Base-by-base conservation (phyloP, 495 filamentous ascomycete genomes). In the Jackrogersella multiformis region DNA sequence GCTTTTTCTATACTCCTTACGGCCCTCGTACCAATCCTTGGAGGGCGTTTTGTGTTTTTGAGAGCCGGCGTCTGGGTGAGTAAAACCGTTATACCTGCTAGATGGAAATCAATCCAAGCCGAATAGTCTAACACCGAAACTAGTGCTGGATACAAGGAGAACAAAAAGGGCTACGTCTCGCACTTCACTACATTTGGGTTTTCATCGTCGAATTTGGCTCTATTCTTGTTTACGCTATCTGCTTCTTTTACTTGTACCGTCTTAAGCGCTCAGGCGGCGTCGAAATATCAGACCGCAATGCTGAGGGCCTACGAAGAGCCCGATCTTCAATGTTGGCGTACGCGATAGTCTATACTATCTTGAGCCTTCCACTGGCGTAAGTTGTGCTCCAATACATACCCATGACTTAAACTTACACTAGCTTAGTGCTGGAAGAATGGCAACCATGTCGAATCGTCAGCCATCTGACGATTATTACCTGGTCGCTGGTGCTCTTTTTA, bases 111-210 rank as follows among this genome's bases (percentile, higher is more conserved):
- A 24, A 28, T 60, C 46, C 59, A 26, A 15, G 5, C 9, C 34
- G 57, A 12, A 9, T 41, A 21, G 13, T 39, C 56, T 66, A 73
- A 46, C 34, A 52, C 12, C 4, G 4, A 38, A 32, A 12, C 1
- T 57, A 86, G 86, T 88, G 86, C 70, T 87, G 86, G 86, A 82
- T 88, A 45, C 82, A 74, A 1, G 70, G 78, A 15, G 55, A 62
- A 0, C 39, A 54, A 12, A 53, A 66, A 38, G 44, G 26, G 21
- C 46, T 70, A 2, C 86, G 87, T 46, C 78, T 90, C 5, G 86
- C 80, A 74, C 82, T 87, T 20, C 87, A 89, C 64, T 90, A 90
- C 63, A 75, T 88, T 61, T 90, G 86, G 86, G 87, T 89, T 74
- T 88, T 90, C 77, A 71, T 90, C 32, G 80, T 84, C 52, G 83